Percentiles rank a stretch among this genome's conserved stretches.
phyloP scores from a whole-genome alignment of 2,329 filamentous ascomycete species.

The Leptosphaerulina australis region DNA sequence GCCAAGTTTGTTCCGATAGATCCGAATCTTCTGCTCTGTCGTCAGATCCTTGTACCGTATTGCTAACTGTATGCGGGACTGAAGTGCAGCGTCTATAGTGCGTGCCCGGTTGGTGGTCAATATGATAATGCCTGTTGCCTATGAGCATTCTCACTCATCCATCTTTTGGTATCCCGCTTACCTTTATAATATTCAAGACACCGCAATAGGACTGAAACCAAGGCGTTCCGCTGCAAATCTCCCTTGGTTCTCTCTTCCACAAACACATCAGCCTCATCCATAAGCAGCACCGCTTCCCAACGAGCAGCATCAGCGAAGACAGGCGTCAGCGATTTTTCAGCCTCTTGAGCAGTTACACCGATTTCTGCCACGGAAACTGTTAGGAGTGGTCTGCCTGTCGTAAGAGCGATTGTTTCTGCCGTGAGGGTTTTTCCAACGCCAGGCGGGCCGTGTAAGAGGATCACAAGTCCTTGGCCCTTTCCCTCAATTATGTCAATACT shows the following conservation, averaged over 20 bases:
- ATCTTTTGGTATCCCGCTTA: slow-evolving; percentile 25
- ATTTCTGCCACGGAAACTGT: slow-evolving; percentile 13
- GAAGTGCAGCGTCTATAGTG: slow-evolving; percentile 50
- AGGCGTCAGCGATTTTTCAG: slow-evolving; percentile 20
- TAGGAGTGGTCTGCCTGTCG: slow-evolving; percentile 27
- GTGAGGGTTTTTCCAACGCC: slow-evolving; percentile 39
- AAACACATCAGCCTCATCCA: slow-evolving; percentile 56
- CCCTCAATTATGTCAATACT: slow-evolving; percentile 49
- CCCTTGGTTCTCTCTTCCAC: slow-evolving; percentile 54
- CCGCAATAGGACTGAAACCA: slow-evolving; percentile 40
- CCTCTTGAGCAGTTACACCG: slow-evolving; percentile 17
- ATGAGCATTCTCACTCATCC: too few relatives aligned
- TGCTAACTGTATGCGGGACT: slow-evolving; percentile 49
- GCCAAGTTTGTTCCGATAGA: slow-evolving; percentile 45
- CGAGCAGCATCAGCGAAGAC: slow-evolving; percentile 31
- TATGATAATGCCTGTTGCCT: slow-evolving; percentile 48
- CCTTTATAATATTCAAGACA: slow-evolving; percentile 52
- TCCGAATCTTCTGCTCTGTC: slow-evolving; percentile 46
- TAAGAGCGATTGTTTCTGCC: slow-evolving; percentile 28
- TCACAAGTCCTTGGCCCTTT: slow-evolving; percentile 39
- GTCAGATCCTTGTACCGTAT: slow-evolving; percentile 55
- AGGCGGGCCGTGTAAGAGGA: slow-evolving; percentile 35
- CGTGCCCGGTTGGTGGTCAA: slow-evolving; percentile 52
- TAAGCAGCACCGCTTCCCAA: slow-evolving; percentile 58
- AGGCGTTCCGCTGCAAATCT: slow-evolving; percentile 26